A percentile compares a stretch with the other conserved stretches of the same genome.
phyloP scores from a whole-genome alignment of 345 rosid genomes.

The Microthlaspi erraticum region DNA sequence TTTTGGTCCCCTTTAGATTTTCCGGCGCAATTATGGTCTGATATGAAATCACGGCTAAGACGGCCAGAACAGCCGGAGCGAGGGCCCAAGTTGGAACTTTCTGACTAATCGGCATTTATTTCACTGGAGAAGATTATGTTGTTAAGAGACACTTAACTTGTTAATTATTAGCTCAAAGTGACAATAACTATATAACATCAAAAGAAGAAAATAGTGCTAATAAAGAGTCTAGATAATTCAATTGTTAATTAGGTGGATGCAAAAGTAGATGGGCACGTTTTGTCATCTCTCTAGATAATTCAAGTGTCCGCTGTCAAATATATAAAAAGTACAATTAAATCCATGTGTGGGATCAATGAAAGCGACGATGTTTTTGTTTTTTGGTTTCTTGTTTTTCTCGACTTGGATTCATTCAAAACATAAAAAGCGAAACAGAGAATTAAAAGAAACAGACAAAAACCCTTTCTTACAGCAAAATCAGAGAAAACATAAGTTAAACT shows the following conservation, averaged over 20 bases:
- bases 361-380: neutral
- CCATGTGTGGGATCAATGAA: neutral
- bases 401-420: too few relatives aligned
- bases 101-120: constrained; percentile 19
- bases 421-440: too few relatives aligned
- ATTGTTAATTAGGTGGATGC: neutral
- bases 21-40: constrained; percentile 6
- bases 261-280: constrained; percentile 4
- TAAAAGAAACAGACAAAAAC: too few relatives aligned
- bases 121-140: neutral
- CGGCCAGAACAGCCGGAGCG: constrained; percentile 20
- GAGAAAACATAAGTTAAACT: too few relatives aligned
- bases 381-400: too few relatives aligned
- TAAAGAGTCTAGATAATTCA: neutral
- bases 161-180: too few relatives aligned
- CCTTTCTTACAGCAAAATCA: too few relatives aligned
- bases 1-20: constrained; percentile 5
- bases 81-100: constrained; percentile 20
- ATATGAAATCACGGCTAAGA: constrained; percentile 12
- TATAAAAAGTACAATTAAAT: neutral
- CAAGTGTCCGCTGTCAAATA: neutral
- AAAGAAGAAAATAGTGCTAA: neutral
- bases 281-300: neutral
- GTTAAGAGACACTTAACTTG: constrained; percentile 1
- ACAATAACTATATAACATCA: constrained; percentile 8